phyloP scores from a whole-genome alignment of 2,329 filamentous ascomycete species.

The Aureobasidium sp. region DNA sequence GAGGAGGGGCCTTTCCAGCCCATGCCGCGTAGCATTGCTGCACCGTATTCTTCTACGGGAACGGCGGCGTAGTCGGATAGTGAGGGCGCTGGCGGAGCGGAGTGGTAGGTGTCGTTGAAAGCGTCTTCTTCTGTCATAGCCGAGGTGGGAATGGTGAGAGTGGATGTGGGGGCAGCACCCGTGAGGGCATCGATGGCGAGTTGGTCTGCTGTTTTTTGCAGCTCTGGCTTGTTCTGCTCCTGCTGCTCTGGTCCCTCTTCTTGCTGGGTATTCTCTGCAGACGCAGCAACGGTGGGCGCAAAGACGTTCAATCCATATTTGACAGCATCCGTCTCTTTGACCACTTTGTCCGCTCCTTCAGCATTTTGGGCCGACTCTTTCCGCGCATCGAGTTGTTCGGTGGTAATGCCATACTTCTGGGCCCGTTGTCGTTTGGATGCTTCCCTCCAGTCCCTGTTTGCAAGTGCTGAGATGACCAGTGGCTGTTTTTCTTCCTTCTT shows the following conservation, averaged over 20 bases:
- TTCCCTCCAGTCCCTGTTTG: conserved; percentile 56
- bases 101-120: conserved; percentile 60
- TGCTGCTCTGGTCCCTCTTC: conserved; percentile 23
- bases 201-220: conserved; percentile 47
- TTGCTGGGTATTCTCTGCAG: conserved; percentile 44
- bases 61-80: conserved; percentile 80
- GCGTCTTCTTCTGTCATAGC: conserved; percentile 54
- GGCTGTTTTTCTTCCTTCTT: conserved; percentile 31
- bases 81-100: conserved; percentile 66
- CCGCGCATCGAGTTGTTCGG: conserved; percentile 38
- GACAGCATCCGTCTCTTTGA: conserved; percentile 24
- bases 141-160: conserved; percentile 29
- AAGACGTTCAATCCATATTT: conserved; percentile 38
- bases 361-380: background rate
- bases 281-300: background rate
- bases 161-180: conserved; percentile 30
- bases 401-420: conserved; percentile 51
- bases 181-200: conserved; percentile 40
- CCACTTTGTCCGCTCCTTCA: conserved; percentile 20
- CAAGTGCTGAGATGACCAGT: conserved; percentile 50
- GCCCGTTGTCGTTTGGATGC: conserved; percentile 39
- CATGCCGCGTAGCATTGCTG: conserved; percentile 84
- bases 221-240: conserved; percentile 21
- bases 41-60: conserved; percentile 90
- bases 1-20: conserved; percentile 65